A percentile compares a stretch with the other conserved stretches of the same genome.
Conservation (phyloP, 768 basidiomycete genomes). For the Xerocomellus amylosporus region DNA sequence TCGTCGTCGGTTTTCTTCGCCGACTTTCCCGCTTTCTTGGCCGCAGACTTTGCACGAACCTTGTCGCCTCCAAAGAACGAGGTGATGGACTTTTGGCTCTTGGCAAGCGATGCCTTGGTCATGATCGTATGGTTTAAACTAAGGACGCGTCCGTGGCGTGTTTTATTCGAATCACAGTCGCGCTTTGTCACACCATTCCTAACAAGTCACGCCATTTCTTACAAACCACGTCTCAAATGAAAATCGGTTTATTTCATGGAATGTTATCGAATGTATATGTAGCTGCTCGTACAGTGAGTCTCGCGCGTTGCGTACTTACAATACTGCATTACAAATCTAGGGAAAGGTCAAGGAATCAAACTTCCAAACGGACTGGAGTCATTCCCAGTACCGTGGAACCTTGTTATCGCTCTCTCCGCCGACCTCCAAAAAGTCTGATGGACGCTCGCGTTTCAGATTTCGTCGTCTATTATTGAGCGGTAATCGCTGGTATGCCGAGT, state of each 20-base stretch:
- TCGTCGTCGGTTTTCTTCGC: slow-evolving; percentile 32
- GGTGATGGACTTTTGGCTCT: slow-evolving; percentile 52
- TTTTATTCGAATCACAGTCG: slow-evolving; percentile 27
- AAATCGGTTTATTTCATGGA: slow-evolving; percentile 12
- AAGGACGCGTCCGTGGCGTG: slow-evolving; percentile 12
- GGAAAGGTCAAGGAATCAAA: not conserved
- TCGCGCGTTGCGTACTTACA: too few species aligned
- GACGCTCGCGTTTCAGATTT: slow-evolving; percentile 76
- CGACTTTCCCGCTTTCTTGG: slow-evolving; percentile 32
- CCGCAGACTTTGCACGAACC: slow-evolving; percentile 21
- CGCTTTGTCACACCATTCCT: slow-evolving; percentile 16
- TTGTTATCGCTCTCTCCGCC: slow-evolving; percentile 63
- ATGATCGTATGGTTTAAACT: slow-evolving; percentile 31
- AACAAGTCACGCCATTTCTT: slow-evolving; percentile 17
- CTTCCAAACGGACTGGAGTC: slow-evolving; percentile 1
- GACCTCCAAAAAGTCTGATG: slow-evolving; percentile 80
- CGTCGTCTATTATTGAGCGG: slow-evolving; percentile 79
- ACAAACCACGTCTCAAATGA: not conserved
- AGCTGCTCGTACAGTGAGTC: not conserved
- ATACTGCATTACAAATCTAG: slow-evolving; percentile 5
- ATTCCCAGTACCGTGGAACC: slow-evolving; percentile 78
- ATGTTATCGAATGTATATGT: slow-evolving; percentile 8
- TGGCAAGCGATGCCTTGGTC: slow-evolving; percentile 44
- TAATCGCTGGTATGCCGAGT: slow-evolving; percentile 84
- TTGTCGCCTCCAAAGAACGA: slow-evolving; percentile 49